Conservation (phyloP, 2,329 filamentous ascomycete genomes). For the Aspergillus spinulosporus region DNA sequence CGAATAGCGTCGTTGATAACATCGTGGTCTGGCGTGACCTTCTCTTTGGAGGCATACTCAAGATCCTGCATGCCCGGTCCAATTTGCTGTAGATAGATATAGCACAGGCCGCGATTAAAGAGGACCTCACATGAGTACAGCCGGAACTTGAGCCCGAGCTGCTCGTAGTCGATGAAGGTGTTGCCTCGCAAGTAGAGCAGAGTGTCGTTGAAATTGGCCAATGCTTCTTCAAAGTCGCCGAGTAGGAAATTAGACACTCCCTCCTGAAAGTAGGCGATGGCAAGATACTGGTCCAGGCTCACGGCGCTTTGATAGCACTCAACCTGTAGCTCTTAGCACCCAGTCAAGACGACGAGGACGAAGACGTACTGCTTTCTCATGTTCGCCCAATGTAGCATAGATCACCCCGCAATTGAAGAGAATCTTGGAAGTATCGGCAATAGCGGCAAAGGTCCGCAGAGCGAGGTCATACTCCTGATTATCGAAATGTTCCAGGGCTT, state of each 20-base stretch:
- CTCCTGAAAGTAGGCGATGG: constrained; percentile 97
- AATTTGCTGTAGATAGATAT: constrained; percentile 92
- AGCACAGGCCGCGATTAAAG: constrained; percentile 95
- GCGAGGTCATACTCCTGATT: constrained; percentile 96
- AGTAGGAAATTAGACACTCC: constrained; percentile 97
- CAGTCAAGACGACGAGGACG: neutral
- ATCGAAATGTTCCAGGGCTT: constrained; percentile 87
- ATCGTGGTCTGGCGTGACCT: constrained; percentile 92
- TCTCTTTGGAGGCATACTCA: constrained; percentile 87
- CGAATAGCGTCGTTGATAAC: constrained; percentile 96
- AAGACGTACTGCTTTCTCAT: constrained; percentile 80
- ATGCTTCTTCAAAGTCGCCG: constrained; percentile 93
- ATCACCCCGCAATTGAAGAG: constrained; percentile 98
- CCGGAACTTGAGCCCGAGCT: constrained; percentile 92
- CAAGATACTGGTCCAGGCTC: constrained; percentile 87
- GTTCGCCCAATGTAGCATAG: constrained; percentile 91
- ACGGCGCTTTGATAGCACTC: constrained; percentile 93
- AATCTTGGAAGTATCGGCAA: constrained; percentile 95
- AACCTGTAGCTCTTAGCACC: constrained; percentile 60
- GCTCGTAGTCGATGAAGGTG: constrained; percentile 96
- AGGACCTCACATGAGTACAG: constrained; percentile 96
- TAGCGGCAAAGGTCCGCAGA: constrained; percentile 77
- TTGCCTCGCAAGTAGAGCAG: constrained; percentile 92
- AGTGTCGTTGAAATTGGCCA: constrained; percentile 98
- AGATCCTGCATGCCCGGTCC: constrained; percentile 90